Base-by-base conservation (phyloP, 495 filamentous ascomycete genomes). In the Aspergillus panamensis region DNA sequence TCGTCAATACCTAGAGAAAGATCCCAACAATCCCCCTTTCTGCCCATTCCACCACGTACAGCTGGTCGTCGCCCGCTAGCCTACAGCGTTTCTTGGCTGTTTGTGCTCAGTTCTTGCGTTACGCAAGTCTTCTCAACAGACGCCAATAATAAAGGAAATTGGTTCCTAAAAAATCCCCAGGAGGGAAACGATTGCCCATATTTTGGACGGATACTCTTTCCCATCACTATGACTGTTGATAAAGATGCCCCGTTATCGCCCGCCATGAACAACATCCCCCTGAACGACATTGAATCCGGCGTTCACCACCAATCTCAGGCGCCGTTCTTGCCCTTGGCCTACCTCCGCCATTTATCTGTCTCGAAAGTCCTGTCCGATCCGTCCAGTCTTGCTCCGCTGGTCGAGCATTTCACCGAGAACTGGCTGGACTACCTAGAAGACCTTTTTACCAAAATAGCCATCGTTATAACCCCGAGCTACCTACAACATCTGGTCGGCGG, bases 401-500 rank as follows among this genome's bases (percentile, higher is more conserved):
- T 62, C 37, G 54, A 68, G 29, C 59, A 73, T 12, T 55, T 60
- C 35, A 40, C 55, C 30, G 62, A 69, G 17, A 62, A 73, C 56
- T 75, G 71, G 69, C 53, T 66, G 25, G 65, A 63, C 19, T 60
- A 58, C 53, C 32, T 66, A 2, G 71, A 72, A 47, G 52, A 59
- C 10, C 57, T 50, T 55, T 67, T 66, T 17, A 65, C 67, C n/a
- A 68, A 66, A 33, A 51, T 79, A 50, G 64, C 62, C 5, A 66
- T 77, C 19, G 66, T 61, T 10, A 60, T 75, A 35, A 72, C 72
- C 4, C 76, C 76, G 12, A 77, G 73, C 48, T 79, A 71, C 51
- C 51, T 74, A 4, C 74, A 79, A 47, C 69, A 69, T 17, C 69
- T 60, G 49, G 66, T 79, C 1, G 76, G 76, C 3, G 70, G 68